These are phyloP conservation scores for Trichoderma asperelloides DNA, from an alignment of 495 filamentous ascomycete species.

Conservation along the genomic window DNA sequence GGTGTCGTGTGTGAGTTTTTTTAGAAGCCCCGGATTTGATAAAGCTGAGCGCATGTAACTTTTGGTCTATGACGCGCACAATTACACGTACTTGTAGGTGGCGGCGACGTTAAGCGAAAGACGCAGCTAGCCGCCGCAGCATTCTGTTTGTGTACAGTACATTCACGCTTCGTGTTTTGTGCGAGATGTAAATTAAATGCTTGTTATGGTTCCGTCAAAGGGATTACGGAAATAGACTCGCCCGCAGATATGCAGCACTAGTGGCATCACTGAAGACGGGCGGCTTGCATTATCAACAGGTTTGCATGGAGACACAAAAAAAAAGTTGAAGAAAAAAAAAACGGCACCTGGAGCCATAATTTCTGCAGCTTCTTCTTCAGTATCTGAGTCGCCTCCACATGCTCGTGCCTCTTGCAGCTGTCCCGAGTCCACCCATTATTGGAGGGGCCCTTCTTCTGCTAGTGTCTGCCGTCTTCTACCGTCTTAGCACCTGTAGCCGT, in stretches of 20 bases:
- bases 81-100: no score
- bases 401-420: neutral
- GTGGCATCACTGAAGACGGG: neutral
- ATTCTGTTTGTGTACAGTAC: no score
- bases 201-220: no score
- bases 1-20: neutral
- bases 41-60: neutral
- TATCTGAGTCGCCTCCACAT: neutral
- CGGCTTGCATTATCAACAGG: neutral
- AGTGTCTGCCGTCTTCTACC: neutral
- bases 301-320: neutral
- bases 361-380: neutral
- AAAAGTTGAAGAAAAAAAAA: neutral
- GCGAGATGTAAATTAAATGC: no score
- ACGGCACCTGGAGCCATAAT: neutral
- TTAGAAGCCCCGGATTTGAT: neutral
- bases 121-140: no score
- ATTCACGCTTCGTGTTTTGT: no score
- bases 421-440: neutral
- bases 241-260: no score
- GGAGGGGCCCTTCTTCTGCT: neutral
- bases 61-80: neutral
- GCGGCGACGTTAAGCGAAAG: no score
- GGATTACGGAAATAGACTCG: no score
- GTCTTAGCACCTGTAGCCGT: neutral